These are phyloP conservation scores for Leucocoprinus birnbaumii DNA, from an alignment of 768 basidiomycete genomes.

Conservation along the genomic window DNA sequence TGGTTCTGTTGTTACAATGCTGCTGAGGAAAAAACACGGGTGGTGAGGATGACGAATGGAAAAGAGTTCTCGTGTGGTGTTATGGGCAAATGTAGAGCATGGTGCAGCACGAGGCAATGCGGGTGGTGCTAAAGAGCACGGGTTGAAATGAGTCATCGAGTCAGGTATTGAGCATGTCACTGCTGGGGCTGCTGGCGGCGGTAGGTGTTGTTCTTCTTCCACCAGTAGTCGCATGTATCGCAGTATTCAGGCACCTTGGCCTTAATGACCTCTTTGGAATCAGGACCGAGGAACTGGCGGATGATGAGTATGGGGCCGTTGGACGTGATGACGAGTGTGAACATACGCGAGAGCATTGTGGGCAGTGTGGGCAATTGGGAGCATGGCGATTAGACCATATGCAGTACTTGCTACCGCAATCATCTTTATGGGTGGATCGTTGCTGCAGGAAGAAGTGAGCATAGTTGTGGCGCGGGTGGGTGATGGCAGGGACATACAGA, in stretches of 20 bases:
- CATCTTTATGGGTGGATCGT: constrained; percentile 44
- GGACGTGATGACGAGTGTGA: not conserved
- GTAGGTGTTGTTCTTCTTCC: constrained; percentile 42
- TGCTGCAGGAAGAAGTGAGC: constrained; percentile 35
- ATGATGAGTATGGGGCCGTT: constrained; percentile 1
- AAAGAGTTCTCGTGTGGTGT: not conserved
- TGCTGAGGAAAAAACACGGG: not conserved
- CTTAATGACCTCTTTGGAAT: constrained; percentile 59
- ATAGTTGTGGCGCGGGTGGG: constrained; percentile 9
- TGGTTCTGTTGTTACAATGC: constrained; percentile 11
- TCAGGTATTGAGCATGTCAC: not conserved
- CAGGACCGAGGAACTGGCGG: constrained; percentile 67
- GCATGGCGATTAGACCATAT: constrained; percentile 32
- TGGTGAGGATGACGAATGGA: not conserved
- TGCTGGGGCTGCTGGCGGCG: constrained; percentile 19
- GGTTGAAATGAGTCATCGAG: constrained; percentile 4
- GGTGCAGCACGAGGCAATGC: constrained; percentile 7
- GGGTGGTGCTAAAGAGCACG: not conserved
- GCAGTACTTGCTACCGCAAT: constrained; percentile 49
- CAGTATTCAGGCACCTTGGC: constrained; percentile 51
- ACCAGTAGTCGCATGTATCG: constrained; percentile 58
- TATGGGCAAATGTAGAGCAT: not conserved
- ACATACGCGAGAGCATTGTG: constrained; percentile 43
- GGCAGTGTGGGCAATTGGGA: constrained; percentile 34
- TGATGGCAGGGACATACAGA: constrained; percentile 40